phyloP scores from a whole-genome alignment of 2,329 filamentous ascomycete genomes.

The Fusarium humuli region DNA sequence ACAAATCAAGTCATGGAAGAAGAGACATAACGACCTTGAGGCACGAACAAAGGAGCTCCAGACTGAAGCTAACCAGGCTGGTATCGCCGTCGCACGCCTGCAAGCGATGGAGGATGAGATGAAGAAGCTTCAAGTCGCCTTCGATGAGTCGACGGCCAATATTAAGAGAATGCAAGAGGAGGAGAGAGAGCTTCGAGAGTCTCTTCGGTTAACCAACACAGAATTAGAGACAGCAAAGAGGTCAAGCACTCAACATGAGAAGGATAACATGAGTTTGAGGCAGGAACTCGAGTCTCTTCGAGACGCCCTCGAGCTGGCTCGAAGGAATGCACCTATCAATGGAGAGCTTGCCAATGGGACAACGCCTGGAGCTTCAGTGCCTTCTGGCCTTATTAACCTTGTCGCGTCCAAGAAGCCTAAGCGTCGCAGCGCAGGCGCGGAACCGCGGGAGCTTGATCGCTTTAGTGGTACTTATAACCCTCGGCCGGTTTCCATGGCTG shows the following conservation, averaged over 20 bases:
- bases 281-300: slow-evolving; percentile 91
- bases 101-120: slow-evolving; percentile 96
- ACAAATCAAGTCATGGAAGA: slow-evolving; percentile 97
- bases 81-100: slow-evolving; percentile 91
- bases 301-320: slow-evolving; percentile 90
- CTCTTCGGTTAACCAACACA: slow-evolving; percentile 79
- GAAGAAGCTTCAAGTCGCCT: slow-evolving; percentile 87
- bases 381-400: slow-evolving; percentile 90
- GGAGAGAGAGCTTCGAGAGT: slow-evolving; percentile 86
- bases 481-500: slow-evolving; percentile 94
- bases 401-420: slow-evolving; percentile 98
- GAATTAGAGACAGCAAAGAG: slow-evolving; percentile 85
- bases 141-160: slow-evolving; percentile 89
- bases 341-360: slow-evolving; percentile 63
- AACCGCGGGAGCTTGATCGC: slow-evolving; percentile 85
- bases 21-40: slow-evolving; percentile 89
- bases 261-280: slow-evolving; percentile 84
- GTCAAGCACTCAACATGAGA: slow-evolving; percentile 80
- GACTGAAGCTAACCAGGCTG: slow-evolving; percentile 95
- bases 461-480: slow-evolving; percentile 95
- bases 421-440: slow-evolving; percentile 88
- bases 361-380: slow-evolving; percentile 61
- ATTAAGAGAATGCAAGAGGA: slow-evolving; percentile 96
- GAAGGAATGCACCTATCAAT: slow-evolving; percentile 79
- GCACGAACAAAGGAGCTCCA: slow-evolving; percentile 92